A percentile compares a stretch with the other conserved stretches of the same genome.
These are phyloP conservation scores for Phytophthora syringae DNA, from an alignment of 352 stramenopile genomes.

Conservation along the genomic window DNA sequence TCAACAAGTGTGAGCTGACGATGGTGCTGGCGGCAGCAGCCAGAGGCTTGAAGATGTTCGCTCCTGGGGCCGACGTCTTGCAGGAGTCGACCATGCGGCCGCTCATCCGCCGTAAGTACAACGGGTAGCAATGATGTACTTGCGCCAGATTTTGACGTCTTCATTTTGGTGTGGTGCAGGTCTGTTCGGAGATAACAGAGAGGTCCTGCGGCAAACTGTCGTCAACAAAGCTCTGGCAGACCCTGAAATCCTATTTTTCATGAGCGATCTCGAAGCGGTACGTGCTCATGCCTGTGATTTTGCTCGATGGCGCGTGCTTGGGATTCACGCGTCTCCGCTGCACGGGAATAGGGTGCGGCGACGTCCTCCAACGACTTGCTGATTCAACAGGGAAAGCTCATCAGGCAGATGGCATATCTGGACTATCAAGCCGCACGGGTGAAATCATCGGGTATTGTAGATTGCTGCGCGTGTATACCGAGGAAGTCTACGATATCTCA, in stretches of 20 bases:
- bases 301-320: neutral
- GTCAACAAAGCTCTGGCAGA: conserved; percentile 70
- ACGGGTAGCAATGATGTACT: neutral
- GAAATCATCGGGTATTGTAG: conserved; percentile 21
- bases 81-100: conserved; percentile 40
- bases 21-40: conserved; percentile 59
- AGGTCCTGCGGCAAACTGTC: conserved; percentile 48
- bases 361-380: conserved; percentile 57
- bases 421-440: conserved; percentile 49
- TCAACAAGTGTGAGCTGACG: conserved; percentile 68
- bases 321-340: neutral
- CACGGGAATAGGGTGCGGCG: conserved; percentile 40
- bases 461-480: neutral
- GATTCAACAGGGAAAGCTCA: conserved; percentile 54
- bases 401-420: conserved; percentile 46
- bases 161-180: conserved; percentile 27
- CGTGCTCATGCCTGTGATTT: neutral
- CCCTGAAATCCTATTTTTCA: conserved; percentile 76
- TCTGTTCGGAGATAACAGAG: conserved; percentile 49
- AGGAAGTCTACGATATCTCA: neutral
- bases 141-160: neutral
- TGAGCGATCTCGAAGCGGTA: conserved; percentile 76
- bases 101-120: conserved; percentile 52
- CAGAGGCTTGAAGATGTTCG: conserved; percentile 64
- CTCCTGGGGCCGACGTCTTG: conserved; percentile 38